Evolutionary conservation across 495 filamentous ascomycete species (phyloP).

Genomic region (Tuber indicum): DNA sequence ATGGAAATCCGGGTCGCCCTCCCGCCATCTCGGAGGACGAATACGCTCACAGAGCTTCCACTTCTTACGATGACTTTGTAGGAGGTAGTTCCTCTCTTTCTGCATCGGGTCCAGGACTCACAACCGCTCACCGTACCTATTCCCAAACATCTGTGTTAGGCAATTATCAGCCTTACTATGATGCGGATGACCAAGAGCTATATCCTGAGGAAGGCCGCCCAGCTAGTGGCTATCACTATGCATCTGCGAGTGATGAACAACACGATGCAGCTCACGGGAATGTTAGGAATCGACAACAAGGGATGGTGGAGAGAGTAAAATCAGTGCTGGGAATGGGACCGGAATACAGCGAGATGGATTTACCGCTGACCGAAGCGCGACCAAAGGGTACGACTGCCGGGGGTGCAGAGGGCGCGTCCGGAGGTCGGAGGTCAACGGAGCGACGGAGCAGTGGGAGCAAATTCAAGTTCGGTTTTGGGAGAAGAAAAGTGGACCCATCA

Average conservation of each 20-base stretch:
- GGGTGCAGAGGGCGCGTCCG: constrained; percentile 16
- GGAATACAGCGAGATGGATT: constrained; percentile 96
- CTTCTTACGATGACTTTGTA: constrained; percentile 93
- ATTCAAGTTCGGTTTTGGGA: constrained; percentile 92
- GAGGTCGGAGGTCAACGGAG: constrained; percentile 9
- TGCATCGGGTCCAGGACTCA: constrained; percentile 17
- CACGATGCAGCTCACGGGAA: constrained; percentile 49
- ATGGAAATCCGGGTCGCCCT: constrained; percentile 40
- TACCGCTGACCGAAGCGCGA: constrained; percentile 79
- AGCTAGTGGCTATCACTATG: constrained; percentile 52
- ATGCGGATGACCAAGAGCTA: constrained; percentile 58
- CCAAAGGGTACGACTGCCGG: constrained; percentile 48
- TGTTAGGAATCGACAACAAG: constrained; percentile 73
- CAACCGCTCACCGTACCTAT: constrained; percentile 51
- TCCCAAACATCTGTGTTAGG: constrained; percentile 77
- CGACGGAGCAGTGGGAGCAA: constrained; percentile 51
- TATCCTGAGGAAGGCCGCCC: constrained; percentile 68
- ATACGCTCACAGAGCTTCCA: constrained; percentile 61
- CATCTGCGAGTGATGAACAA: constrained; percentile 49
- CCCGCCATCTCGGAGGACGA: constrained; percentile 31
- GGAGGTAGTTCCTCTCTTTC: constrained; percentile 47
- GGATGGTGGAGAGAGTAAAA: constrained; percentile 81
- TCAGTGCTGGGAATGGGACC: constrained; percentile 85
- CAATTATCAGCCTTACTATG: constrained; percentile 87
- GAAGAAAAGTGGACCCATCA: constrained; percentile 77